These are phyloP conservation scores for Catharanthus roseus DNA, from an alignment of 257 asterid species.

Conservation along the genomic window DNA sequence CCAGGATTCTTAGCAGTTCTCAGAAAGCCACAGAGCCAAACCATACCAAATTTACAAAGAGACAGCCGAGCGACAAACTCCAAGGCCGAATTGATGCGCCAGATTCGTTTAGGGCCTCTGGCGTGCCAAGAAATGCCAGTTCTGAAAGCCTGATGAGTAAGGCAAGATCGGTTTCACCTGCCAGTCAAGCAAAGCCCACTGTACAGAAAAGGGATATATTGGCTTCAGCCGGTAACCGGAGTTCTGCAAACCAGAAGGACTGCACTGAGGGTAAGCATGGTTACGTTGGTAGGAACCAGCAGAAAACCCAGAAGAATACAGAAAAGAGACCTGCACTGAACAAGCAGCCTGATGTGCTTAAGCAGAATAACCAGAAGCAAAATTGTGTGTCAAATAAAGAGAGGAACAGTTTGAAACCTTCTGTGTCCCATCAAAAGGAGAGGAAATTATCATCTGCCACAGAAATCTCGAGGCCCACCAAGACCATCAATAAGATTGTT, in stretches of 20 bases:
- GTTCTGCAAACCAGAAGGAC: slow-evolving; percentile 50
- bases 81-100: slow-evolving; percentile 40
- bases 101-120: slow-evolving; percentile 38
- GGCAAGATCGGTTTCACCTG: slow-evolving; percentile 51
- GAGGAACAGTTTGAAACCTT: slow-evolving; percentile 32
- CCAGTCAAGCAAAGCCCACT: slow-evolving; percentile 54
- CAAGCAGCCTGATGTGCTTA: slow-evolving; percentile 60
- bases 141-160: slow-evolving; percentile 50
- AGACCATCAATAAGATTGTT: slow-evolving; percentile 56
- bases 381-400: slow-evolving; percentile 49
- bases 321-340: slow-evolving; percentile 44
- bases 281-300: slow-evolving; percentile 30
- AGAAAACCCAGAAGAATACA: slow-evolving; percentile 41
- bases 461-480: slow-evolving; percentile 34
- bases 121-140: slow-evolving; percentile 41
- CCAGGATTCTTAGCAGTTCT: slow-evolving; percentile 31
- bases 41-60: slow-evolving; percentile 36
- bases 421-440: slow-evolving; percentile 40
- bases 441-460: slow-evolving; percentile 41
- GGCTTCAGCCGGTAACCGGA: slow-evolving; percentile 35
- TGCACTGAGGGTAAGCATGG: slow-evolving; percentile 33
- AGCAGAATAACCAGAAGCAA: slow-evolving; percentile 86
- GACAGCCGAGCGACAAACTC: slow-evolving; percentile 38
- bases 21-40: slow-evolving; percentile 46
- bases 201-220: slow-evolving; percentile 51